Evolutionary conservation across 164 flowering plant species (phyloP).

Genomic region (Magnolia officinalis): DNA sequence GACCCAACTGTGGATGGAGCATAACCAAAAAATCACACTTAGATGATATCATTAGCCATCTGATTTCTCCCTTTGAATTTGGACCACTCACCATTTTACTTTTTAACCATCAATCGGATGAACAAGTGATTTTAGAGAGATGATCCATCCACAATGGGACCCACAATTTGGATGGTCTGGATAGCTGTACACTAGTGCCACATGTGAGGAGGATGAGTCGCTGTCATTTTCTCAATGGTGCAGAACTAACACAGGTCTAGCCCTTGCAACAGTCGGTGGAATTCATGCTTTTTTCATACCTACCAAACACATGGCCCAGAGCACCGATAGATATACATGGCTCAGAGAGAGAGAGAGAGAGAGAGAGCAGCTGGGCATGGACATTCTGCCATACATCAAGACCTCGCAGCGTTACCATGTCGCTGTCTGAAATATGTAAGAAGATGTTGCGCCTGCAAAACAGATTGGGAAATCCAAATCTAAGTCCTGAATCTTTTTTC

Average conservation of each 20-base stretch:
- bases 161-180: background rate
- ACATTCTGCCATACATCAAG: constrained; percentile 17
- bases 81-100: background rate
- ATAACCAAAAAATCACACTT: background rate
- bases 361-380: background rate
- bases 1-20: too few species aligned
- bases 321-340: background rate
- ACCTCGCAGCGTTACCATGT: constrained; percentile 58
- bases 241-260: background rate
- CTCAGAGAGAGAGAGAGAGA: background rate
- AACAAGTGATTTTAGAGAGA: background rate
- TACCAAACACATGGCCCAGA: background rate
- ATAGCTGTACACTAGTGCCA: background rate
- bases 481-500: background rate
- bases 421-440: constrained; percentile 66
- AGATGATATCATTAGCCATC: background rate
- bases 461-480: background rate
- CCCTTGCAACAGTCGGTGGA: background rate
- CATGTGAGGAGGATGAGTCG: too few species aligned
- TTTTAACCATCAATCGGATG: background rate
- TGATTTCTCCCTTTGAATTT: background rate
- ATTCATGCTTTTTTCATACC: background rate
- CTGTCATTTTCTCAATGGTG: background rate
- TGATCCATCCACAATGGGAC: background rate
- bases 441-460: constrained; percentile 64